Base-by-base conservation (phyloP, 2,329 filamentous ascomycete species). In the Fusarium sp. region DNA sequence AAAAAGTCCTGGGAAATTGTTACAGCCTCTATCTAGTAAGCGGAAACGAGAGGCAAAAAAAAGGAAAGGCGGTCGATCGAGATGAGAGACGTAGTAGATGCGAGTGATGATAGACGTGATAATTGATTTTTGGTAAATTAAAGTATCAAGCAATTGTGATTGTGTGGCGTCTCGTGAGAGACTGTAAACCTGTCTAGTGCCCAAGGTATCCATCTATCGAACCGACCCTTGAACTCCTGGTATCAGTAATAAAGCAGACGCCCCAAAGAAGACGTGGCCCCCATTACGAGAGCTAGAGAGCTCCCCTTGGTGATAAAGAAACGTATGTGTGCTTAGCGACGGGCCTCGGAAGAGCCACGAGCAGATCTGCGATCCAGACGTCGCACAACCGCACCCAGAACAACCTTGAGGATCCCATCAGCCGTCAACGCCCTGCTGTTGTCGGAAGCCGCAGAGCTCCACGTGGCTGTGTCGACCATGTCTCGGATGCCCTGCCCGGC, bases 381-480 rank as follows among this genome's bases (percentile, higher is more conserved):
- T 53, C 72, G 72, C 31, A 92, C 85, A 9, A 97, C 90, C 0
- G 88, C 85, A 3, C 93, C 93, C 5, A 97, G 80, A 1, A 96
- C 90, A 25, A 86, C 85, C 77, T 97, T 98, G 58, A 97, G 76
- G 38, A 97, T 89, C 0, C 84, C 86, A 3, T 91, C 85, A 0
- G 82, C 88, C 1, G 86, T 88, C 41, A 97, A 78, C 8, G 66
- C 68, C 6, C 61, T 64, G 72, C 53, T 53, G 71, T 70, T 70
- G 61, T 14, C 78, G 21, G 77, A 77, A 17, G 79, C 75, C 9
- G 77, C 78, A 1, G 79, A 81, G 19, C 79, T 84, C 82, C 90
- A 97, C 0, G 90, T 89, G 31, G 93, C 88, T 0, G 93, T 96
- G 75, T 98, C 94, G 14, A 97, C 92, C 70, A 98, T 97, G 76